Evolutionary conservation across 2,329 filamentous ascomycete species (phyloP), one percentile per base, ranked within the genome.

Genomic region (Daldinia sp.): DNA sequence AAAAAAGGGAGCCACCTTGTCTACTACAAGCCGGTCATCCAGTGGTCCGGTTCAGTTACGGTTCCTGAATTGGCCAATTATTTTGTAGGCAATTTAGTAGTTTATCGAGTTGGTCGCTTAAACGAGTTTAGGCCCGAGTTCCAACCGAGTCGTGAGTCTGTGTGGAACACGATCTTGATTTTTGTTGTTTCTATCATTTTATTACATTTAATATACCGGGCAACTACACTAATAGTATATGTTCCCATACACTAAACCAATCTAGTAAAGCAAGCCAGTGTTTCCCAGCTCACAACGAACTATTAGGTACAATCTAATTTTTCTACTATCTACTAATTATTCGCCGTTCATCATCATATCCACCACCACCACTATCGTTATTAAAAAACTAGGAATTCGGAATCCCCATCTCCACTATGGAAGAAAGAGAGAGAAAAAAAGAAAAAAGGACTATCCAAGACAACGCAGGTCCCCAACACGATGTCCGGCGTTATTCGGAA

Each of bases 381-480:
- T n/a, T n/a, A n/a, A 8, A 53, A 52, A 45, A 39, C 29, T 27
- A 17, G 23, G n/a, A 48, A 39, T 39, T 51, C 49, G 39, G 21
- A 57, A 41, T 59, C 45, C 15, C n/a, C 30, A 27, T 61, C 47
- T 64, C 61, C 64, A 57, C 54, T 32, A 35, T n/a, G n/a, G n/a
- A n/a, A n/a, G n/a, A n/a, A n/a, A n/a, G n/a, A n/a, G n/a, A n/a
- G n/a, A n/a, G n/a, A n/a, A n/a, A n/a, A n/a, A n/a, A n/a, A n/a
- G n/a, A n/a, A n/a, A n/a, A n/a, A n/a, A n/a, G n/a, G n/a, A n/a
- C n/a, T n/a, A n/a, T 15, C 41, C 32, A 15, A 17, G 45, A 27
- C 45, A 30, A 29, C 68, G 68, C 68, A 70, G 27, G 66, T 70
- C 68, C 68, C 68, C 68, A 70, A 70, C 64, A 41, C 64, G 45